phyloP scores from a whole-genome alignment of 768 basidiomycete genomes.

The Trametes sanguinea region DNA sequence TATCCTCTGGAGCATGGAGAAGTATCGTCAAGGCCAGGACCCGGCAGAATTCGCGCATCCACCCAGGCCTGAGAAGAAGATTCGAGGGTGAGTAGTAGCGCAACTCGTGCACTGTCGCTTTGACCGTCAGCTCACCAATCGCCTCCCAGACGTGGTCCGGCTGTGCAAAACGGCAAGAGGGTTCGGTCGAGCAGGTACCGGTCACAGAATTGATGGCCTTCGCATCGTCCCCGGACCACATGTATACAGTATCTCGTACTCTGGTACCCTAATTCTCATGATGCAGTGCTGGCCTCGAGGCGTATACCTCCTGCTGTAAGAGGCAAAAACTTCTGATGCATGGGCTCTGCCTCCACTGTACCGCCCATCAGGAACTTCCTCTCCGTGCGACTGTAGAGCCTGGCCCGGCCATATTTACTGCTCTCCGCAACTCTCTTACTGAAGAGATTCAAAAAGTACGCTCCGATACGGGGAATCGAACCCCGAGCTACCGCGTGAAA shows the following conservation, averaged over 20 bases:
- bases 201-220: slow-evolving; percentile 7
- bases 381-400: too few relatives aligned
- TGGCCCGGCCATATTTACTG: too few relatives aligned
- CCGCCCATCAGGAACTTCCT: too few relatives aligned
- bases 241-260: not conserved
- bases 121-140: not conserved
- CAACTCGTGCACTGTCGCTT: slow-evolving; percentile 6
- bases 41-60: slow-evolving; percentile 66
- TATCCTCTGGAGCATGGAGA: slow-evolving; percentile 84
- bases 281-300: not conserved
- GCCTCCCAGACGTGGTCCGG: slow-evolving; percentile 59
- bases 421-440: too few relatives aligned
- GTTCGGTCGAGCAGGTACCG: slow-evolving; percentile 64
- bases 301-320: not conserved
- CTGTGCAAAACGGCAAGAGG: slow-evolving; percentile 71
- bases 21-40: slow-evolving; percentile 60
- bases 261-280: not conserved
- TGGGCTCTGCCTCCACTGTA: too few relatives aligned
- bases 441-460: slow-evolving; percentile 11
- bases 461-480: slow-evolving; percentile 45
- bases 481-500: slow-evolving; percentile 44
- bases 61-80: slow-evolving; percentile 68
- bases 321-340: too few relatives aligned
- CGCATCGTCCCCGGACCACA: too few relatives aligned
- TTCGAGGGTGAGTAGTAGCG: slow-evolving; percentile 64